These are phyloP conservation scores for Malassezia dermatis DNA, from an alignment of 1,284 basidiomycete species.

Conservation along the genomic window DNA sequence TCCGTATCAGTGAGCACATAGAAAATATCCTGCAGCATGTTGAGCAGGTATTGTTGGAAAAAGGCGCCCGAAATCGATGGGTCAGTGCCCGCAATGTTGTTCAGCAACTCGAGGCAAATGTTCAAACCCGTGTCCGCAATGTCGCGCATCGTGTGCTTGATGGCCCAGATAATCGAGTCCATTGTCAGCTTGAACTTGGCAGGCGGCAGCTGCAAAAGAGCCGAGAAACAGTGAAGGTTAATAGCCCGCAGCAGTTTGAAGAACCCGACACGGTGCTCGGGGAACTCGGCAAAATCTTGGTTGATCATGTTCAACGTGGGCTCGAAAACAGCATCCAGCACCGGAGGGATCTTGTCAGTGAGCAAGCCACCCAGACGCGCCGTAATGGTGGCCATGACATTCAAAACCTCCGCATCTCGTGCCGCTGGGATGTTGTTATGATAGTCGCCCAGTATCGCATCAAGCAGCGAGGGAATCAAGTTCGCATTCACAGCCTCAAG, in stretches of 20 bases:
- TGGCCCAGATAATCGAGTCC: conserved; percentile 97
- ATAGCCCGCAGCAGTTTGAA: conserved; percentile 91
- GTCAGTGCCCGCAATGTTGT: conserved; percentile 83
- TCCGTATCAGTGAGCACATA: conserved; percentile 95
- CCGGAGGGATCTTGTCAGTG: conserved; percentile 88
- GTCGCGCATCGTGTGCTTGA: conserved; percentile 99
- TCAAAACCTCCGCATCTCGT: conserved; percentile 91
- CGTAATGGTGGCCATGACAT: conserved; percentile 96
- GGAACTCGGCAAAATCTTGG: conserved; percentile 93
- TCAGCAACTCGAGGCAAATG: conserved; percentile 85
- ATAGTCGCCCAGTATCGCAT: conserved; percentile 95
- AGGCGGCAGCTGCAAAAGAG: conserved; percentile 79
- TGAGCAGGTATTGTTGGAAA: conserved; percentile 86
- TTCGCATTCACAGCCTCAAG: conserved; percentile 80
- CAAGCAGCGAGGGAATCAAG: conserved; percentile 88
- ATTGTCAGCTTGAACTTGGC: conserved; percentile 93
- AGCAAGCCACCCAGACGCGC: conserved; percentile 50
- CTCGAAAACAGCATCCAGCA: conserved; percentile 94
- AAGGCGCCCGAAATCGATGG: conserved; percentile 66
- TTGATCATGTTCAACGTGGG: conserved; percentile 98
- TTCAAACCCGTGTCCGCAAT: conserved; percentile 77
- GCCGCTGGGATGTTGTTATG: conserved; percentile 85
- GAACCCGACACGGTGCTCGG: conserved; percentile 94
- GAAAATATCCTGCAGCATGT: conserved; percentile 89
- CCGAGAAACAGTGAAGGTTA: conserved; percentile 90